Conservation (phyloP, 108 stramenopile species). For the Nannochloropsis oceanica region DNA sequence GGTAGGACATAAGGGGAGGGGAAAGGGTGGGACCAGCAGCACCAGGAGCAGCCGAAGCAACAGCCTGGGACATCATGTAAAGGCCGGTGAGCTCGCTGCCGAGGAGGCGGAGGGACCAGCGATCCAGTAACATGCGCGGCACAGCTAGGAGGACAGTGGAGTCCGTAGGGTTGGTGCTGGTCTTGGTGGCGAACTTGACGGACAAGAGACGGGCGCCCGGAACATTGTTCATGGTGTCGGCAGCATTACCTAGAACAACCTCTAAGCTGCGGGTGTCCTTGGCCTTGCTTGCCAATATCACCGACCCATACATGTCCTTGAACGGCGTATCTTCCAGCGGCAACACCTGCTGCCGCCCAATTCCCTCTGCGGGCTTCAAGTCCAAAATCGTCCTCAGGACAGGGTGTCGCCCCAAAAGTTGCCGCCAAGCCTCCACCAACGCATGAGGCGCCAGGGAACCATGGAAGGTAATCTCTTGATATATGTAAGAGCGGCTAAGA, state of each 20-base stretch:
- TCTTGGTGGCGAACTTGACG: not conserved
- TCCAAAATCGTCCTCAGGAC: not conserved
- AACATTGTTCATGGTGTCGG: not conserved
- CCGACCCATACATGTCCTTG: not conserved
- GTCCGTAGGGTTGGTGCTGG: not conserved
- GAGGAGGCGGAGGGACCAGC: not conserved
- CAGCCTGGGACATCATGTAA: not conserved
- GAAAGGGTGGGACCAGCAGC: not conserved
- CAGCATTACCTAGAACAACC: not conserved
- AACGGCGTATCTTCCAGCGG: not conserved
- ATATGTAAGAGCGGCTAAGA: not conserved
- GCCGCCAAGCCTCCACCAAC: not conserved
- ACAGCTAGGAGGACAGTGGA: not conserved
- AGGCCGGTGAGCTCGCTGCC: not conserved
- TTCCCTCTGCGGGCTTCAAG: not conserved
- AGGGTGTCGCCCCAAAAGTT: not conserved
- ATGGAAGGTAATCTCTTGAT: not conserved
- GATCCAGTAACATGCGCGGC: not conserved
- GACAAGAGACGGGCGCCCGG: not conserved
- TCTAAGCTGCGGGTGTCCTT: not conserved
- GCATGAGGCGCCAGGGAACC: not conserved
- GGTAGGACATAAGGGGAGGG: not conserved
- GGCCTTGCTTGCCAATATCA: not conserved
- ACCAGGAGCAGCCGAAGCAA: not conserved
- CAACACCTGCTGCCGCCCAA: not conserved